Base-by-base conservation (phyloP, 768 basidiomycete genomes). In the Steccherinum ochraceum region DNA sequence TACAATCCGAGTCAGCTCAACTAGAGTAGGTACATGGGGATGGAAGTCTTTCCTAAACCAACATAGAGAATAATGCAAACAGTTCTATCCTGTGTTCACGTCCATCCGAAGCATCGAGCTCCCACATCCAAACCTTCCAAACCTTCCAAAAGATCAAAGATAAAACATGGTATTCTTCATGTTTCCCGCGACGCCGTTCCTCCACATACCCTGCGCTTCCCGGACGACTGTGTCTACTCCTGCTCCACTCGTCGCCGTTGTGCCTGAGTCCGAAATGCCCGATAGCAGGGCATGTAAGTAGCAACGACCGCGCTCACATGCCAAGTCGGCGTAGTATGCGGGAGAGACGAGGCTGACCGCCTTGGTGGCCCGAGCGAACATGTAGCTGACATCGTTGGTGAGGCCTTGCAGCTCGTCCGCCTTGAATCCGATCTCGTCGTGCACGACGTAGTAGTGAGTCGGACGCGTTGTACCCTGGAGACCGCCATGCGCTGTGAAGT, bases 141-240 rank as follows among this genome's bases (percentile, higher is more conserved):
- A n/a, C n/a, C n/a, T n/a, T n/a, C n/a, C n/a, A n/a, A n/a, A n/a
- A n/a, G n/a, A n/a, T 72, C 55, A 87, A n/a, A 89, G 69, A 65
- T 89, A 89, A 59, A 78, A 89, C 86, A 89, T 89, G 0, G 82
- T 83, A 30, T 85, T 75, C 66, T 79, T 84, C 61, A 89, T 63
- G 4, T 58, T 63, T 2, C 72, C 77, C 13, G 62, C 55, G 13
- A 86, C 81, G 1, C 84, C 86, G 2, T 61, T 61, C 16, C 64
- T 63, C 89, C 89, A 92, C 40, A 75, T 48, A 13, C 46, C 59
- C 48, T 59, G 41, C 1, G 86, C 89, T 60, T 85, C 84, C 13
- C 60, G 61, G 55, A 71, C 68, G 12, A 84, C 73, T 23, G 73
- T 70, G 39, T 80, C 73, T 19, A 82, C 81, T 0, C 66, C 52